Evolutionary conservation across 768 basidiomycete genomes (phyloP).

Genomic region (Hydnomerulius pinastri): DNA sequence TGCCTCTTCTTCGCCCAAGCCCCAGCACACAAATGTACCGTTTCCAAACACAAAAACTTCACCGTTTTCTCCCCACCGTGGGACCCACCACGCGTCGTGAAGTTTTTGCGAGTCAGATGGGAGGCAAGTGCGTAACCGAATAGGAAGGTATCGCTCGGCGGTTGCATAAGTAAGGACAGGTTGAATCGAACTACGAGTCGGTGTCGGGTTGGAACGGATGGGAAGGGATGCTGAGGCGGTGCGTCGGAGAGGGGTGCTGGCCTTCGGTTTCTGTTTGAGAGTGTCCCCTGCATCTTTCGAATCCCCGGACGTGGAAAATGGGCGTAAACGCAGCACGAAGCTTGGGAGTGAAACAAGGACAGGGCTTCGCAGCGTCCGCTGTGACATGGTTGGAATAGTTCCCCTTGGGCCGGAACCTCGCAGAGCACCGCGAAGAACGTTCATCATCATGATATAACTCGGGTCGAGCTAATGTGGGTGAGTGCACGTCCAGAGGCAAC

Average conservation of each 20-base stretch:
- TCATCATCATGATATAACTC: constrained; percentile 23
- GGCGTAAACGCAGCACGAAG: constrained; percentile 6
- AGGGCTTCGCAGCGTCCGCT: background rate
- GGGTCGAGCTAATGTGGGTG: background rate
- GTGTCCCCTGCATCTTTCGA: constrained; percentile 15
- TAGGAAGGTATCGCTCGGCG: constrained; percentile 75
- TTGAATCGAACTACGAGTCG: constrained; percentile 78
- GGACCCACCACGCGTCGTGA: constrained; percentile 82
- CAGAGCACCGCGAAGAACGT: constrained; percentile 12
- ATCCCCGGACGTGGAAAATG: constrained; percentile 9
- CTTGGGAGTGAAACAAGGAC: background rate
- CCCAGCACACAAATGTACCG: constrained; percentile 92
- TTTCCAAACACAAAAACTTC: constrained; percentile 90
- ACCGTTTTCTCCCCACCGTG: constrained; percentile 69
- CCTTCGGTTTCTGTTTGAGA: constrained; percentile 73
- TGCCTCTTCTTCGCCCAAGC: constrained; percentile 75
- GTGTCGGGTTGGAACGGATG: constrained; percentile 84
- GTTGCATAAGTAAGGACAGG: constrained; percentile 82
- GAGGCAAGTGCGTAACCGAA: constrained; percentile 58
- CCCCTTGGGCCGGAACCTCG: background rate
- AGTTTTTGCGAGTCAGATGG: constrained; percentile 57
- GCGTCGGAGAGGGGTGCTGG: constrained; percentile 76
- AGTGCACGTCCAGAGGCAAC: background rate
- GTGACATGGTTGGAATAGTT: background rate
- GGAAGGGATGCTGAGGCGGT: constrained; percentile 84